These are phyloP conservation scores for Vinca minor DNA, from an alignment of 257 asterid genomes.

Conservation along the genomic window DNA sequence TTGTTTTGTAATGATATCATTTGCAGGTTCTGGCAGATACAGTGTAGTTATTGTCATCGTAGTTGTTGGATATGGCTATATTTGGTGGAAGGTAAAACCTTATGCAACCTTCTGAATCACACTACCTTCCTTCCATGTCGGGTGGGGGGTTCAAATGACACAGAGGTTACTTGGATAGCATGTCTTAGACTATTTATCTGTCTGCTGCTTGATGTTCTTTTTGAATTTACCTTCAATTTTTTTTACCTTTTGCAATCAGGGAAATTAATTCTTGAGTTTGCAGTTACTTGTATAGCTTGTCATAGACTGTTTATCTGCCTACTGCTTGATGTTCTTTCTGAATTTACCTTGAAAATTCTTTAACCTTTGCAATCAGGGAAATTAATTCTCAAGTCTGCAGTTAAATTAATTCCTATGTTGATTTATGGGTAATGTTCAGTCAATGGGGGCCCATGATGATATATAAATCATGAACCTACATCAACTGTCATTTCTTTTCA, in stretches of 20 bases:
- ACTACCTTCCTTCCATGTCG: not conserved
- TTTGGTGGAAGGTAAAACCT: conserved; percentile 93
- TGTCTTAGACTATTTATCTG: too few species aligned
- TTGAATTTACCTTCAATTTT: too few species aligned
- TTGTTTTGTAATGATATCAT: not conserved
- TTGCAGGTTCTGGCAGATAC: conserved; percentile 70
- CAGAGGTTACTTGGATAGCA: too few species aligned
- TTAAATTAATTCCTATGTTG: not conserved
- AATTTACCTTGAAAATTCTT: not conserved
- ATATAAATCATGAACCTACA: not conserved
- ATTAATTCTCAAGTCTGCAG: not conserved
- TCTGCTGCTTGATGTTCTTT: too few species aligned
- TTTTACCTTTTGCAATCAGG: too few species aligned
- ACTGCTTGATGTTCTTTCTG: not conserved
- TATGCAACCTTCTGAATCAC: not conserved
- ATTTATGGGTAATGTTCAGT: not conserved
- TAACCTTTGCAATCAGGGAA: not conserved
- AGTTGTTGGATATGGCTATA: conserved; percentile 81
- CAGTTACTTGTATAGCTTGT: not conserved
- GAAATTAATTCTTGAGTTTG: too few species aligned
- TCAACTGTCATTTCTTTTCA: not conserved
- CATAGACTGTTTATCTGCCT: not conserved
- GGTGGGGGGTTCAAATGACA: not conserved
- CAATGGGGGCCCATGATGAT: not conserved
- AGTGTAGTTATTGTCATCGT: conserved; percentile 52